A percentile compares a stretch with the other conserved stretches of the same genome.
These are phyloP conservation scores for Ophiocordyceps unilateralis DNA, from an alignment of 2,329 filamentous ascomycete species.

Conservation along the genomic window DNA sequence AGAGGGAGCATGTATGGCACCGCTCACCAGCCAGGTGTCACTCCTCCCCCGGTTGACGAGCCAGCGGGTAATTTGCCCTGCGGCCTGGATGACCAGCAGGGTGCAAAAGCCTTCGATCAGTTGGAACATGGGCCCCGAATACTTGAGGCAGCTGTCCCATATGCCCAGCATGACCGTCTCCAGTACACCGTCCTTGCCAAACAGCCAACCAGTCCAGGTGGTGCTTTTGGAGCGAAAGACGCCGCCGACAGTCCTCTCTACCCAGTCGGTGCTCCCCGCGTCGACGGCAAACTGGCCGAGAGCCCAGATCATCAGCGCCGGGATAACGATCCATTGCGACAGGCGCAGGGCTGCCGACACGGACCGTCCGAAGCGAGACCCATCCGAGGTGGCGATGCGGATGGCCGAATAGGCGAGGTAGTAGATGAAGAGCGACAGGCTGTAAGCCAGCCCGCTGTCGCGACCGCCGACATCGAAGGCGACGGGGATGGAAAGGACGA, in stretches of 20 bases:
- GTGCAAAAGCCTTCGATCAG: slow-evolving; percentile 93
- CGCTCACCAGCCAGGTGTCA: slow-evolving; percentile 85
- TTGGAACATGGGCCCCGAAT: slow-evolving; percentile 89
- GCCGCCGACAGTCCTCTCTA: slow-evolving; percentile 58
- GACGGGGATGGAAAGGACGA: slow-evolving; percentile 89
- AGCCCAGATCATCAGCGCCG: slow-evolving; percentile 80
- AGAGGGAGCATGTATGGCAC: too few species aligned
- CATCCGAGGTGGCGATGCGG: slow-evolving; percentile 64
- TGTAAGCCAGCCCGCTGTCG: slow-evolving; percentile 87
- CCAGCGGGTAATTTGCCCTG: slow-evolving; percentile 87
- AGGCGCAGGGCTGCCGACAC: slow-evolving; percentile 52
- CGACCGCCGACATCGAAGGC: slow-evolving; percentile 95
- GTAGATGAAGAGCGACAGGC: slow-evolving; percentile 72
- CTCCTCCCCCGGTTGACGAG: slow-evolving; percentile 84
- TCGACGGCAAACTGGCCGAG: slow-evolving; percentile 92
- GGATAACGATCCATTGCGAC: slow-evolving; percentile 76
- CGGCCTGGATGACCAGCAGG: slow-evolving; percentile 83
- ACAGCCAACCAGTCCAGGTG: slow-evolving; percentile 69
- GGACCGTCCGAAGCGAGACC: slow-evolving; percentile 56
- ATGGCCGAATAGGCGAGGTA: slow-evolving; percentile 77
- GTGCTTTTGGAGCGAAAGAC: slow-evolving; percentile 43
- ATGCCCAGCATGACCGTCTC: slow-evolving; percentile 66
- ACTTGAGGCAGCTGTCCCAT: slow-evolving; percentile 79
- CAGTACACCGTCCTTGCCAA: slow-evolving; percentile 68
- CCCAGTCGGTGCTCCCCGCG: slow-evolving; percentile 60